Conservation (phyloP, 2,329 filamentous ascomycete genomes). For the Dactylella cylindrospora region DNA sequence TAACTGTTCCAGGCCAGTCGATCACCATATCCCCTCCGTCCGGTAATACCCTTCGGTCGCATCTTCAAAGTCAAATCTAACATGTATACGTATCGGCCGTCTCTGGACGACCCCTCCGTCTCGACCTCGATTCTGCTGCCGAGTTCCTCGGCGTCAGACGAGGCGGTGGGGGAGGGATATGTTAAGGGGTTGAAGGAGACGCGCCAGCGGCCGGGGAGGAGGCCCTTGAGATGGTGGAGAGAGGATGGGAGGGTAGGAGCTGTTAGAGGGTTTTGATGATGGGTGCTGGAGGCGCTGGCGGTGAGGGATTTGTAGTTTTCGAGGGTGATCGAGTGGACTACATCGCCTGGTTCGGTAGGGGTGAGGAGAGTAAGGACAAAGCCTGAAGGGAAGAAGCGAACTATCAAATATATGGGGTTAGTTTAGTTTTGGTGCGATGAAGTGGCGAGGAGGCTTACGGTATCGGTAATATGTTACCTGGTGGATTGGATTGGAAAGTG, state of each 20-base stretch:
- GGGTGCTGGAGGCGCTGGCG: slow-evolving; percentile 49
- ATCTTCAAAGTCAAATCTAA: slow-evolving; percentile 73
- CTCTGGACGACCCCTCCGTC: slow-evolving; percentile 66
- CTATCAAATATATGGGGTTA: slow-evolving; percentile 6
- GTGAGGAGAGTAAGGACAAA: slow-evolving; percentile 77
- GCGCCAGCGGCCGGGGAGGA: slow-evolving; percentile 67
- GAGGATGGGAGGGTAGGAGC: slow-evolving; percentile 53
- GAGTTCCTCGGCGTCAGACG: slow-evolving; percentile 48
- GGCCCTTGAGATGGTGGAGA: slow-evolving; percentile 50
- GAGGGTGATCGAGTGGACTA: slow-evolving; percentile 75
- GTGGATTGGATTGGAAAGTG: slow-evolving; percentile 81
- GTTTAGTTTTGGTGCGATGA: neutral
- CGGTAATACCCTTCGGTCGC: slow-evolving; percentile 55
- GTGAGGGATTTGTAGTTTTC: slow-evolving; percentile 63
- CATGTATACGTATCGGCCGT: slow-evolving; percentile 75
- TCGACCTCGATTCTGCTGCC: slow-evolving; percentile 69
- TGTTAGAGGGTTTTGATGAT: slow-evolving; percentile 46
- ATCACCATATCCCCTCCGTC: slow-evolving; percentile 66
- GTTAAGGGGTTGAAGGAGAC: slow-evolving; percentile 58
- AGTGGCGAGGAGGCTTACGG: slow-evolving; percentile 48
- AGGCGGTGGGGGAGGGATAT: slow-evolving; percentile 42
- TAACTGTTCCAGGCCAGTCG: slow-evolving; percentile 87
- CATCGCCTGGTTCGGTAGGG: slow-evolving; percentile 77
- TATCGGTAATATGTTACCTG: slow-evolving; percentile 99
- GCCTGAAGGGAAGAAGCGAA: slow-evolving; percentile 91